A percentile compares a stretch with the other conserved stretches of the same genome.
Conservation (phyloP, 257 asterid species). For the Penstemon davidsonii region DNA sequence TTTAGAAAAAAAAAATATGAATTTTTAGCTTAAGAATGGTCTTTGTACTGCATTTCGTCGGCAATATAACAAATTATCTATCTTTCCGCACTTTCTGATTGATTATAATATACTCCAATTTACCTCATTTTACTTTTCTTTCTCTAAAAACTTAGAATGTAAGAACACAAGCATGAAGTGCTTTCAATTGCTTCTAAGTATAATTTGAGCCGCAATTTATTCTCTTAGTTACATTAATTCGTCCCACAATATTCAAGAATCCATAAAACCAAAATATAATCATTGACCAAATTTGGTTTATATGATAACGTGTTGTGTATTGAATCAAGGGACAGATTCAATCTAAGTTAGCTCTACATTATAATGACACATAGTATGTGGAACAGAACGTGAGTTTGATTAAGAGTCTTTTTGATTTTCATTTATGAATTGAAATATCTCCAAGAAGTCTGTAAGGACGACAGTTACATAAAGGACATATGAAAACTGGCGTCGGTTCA, state of each 20-base stretch:
- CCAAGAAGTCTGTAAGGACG: background rate
- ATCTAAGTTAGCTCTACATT: background rate
- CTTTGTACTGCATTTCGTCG: no score
- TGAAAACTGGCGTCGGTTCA: background rate
- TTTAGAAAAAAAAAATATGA: no score
- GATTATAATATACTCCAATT: background rate
- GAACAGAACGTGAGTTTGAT: no score
- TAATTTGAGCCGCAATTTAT: background rate
- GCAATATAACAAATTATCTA: no score
- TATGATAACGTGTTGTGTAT: background rate
- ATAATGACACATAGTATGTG: background rate
- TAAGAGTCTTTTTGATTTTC: background rate
- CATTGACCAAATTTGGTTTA: background rate
- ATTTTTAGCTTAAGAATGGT: no score
- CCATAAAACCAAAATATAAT: background rate
- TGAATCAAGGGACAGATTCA: background rate
- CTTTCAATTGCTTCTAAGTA: background rate
- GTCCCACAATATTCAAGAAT: background rate
- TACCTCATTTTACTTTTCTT: background rate
- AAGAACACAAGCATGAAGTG: background rate
- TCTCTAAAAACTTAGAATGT: background rate
- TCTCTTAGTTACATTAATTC: background rate
- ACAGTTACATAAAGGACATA: background rate
- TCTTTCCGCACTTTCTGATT: no score
- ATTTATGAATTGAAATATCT: background rate